Percentiles rank a stretch among this genome's conserved stretches.
Evolutionary conservation across 1,284 basidiomycete genomes (phyloP).

Genomic region (Ustilago shanxiensis): DNA sequence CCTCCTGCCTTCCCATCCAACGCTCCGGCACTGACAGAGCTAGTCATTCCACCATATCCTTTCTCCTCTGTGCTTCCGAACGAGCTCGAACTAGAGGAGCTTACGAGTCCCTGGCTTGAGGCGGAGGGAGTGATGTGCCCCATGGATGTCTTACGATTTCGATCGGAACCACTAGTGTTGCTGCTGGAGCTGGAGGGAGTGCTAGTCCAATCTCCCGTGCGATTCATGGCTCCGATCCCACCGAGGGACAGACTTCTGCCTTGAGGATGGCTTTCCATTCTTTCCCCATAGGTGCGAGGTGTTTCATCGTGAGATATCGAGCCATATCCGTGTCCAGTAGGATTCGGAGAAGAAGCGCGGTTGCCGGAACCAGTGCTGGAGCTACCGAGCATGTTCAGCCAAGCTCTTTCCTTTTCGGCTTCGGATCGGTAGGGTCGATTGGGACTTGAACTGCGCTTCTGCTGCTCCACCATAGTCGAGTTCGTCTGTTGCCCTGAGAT

Average conservation of each 20-base stretch:
- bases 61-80: constrained; percentile 29
- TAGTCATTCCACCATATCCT: constrained; percentile 25
- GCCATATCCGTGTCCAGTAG: constrained; percentile 18
- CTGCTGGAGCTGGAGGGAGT: neutral
- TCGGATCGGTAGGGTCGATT: constrained; percentile 40
- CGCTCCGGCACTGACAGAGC: constrained; percentile 19
- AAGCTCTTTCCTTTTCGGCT: constrained; percentile 48
- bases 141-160: constrained; percentile 36
- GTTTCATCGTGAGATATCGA: constrained; percentile 11
- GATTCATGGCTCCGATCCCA: constrained; percentile 35
- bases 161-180: constrained; percentile 7
- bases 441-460: constrained; percentile 32
- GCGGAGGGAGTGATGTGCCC: constrained; percentile 30
- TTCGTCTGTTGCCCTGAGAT: neutral
- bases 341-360: constrained; percentile 17
- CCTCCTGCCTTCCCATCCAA: constrained; percentile 6
- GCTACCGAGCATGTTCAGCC: constrained; percentile 38
- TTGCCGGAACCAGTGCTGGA: constrained; percentile 15
- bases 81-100: constrained; percentile 18
- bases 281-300: constrained; percentile 8
- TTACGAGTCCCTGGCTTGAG: constrained; percentile 25
- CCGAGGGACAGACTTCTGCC: constrained; percentile 43
- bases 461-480: constrained; percentile 4
- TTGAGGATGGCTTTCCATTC: constrained; percentile 31
- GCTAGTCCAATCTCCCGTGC: constrained; percentile 27